Conservation (phyloP, 768 basidiomycete species). For the Albatrellus ellisii region DNA sequence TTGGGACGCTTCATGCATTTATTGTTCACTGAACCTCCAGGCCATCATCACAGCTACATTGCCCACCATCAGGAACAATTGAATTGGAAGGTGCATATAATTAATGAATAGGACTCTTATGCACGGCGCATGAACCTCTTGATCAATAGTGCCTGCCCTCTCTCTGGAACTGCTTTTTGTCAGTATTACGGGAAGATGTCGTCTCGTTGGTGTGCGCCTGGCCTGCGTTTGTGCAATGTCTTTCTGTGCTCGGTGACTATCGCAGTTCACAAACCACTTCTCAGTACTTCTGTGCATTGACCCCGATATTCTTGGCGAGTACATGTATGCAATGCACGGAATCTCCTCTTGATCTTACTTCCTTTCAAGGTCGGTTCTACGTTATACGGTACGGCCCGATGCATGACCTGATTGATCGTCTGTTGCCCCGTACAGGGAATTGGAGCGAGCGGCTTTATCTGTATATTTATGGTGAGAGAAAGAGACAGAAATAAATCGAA, state of each 20-base stretch:
- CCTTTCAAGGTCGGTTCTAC: constrained; percentile 54
- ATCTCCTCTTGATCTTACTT: background rate
- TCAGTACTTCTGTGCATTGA: constrained; percentile 54
- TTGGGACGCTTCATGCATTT: background rate
- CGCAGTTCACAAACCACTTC: constrained; percentile 43
- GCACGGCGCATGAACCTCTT: background rate
- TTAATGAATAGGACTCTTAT: background rate
- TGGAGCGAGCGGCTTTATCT: constrained; percentile 69
- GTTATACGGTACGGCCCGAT: constrained; percentile 71
- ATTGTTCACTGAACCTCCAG: constrained; percentile 15
- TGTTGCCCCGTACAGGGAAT: constrained; percentile 74
- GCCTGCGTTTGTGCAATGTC: no score
- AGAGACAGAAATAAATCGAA: no score
- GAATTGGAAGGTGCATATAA: constrained; percentile 30
- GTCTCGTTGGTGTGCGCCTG: constrained; percentile 33
- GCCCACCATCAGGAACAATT: constrained; percentile 36
- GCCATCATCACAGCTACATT: constrained; percentile 36
- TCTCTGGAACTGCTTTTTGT: constrained; percentile 50
- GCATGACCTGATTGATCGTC: constrained; percentile 64
- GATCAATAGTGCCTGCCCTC: constrained; percentile 49
- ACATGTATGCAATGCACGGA: constrained; percentile 9
- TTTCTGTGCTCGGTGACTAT: background rate
- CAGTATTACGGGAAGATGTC: constrained; percentile 75
- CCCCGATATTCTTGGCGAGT: constrained; percentile 51
- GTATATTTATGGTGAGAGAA: no score